Evolutionary conservation across 2,329 filamentous ascomycete species (phyloP), one percentile per base, ranked within the genome.

Genomic region (Thermoascus crustaceus): DNA sequence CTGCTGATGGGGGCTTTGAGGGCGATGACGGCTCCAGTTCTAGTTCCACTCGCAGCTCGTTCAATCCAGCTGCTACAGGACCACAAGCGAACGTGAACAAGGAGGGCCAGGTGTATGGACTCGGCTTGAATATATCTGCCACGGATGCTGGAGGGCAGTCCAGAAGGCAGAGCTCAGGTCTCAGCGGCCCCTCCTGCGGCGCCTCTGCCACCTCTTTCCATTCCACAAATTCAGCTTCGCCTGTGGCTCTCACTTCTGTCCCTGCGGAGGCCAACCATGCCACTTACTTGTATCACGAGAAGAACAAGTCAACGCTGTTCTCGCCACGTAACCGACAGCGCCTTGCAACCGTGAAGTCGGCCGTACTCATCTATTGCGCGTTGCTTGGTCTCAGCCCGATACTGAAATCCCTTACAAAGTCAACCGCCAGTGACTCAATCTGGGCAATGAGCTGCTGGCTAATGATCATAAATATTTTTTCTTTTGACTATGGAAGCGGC

Each of bases 391-490:
- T 98, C 3, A 94, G 85, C 26, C 91, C 91, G 0, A 96, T 98
- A 45, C 77, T 98, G 42, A 95, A 95, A 60, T 95, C 88, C 1
- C 75, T 98, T n/a, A 98, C 91, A 1, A 76, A 76, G 33, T 95
- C 88, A 4, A 96, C 89, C 4, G 89, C 85, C 5, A 83, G 78
- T 37, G 91, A 98, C 69, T 91, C 83, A 27, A 98, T 98, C 57
- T 98, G 91, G 91, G 86, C 91, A 39, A 83, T 98, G 69, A 91
- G 85, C 33, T 88, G 85, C 53, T 91, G 87, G 79, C 73, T 98
- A 29, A 76, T 98, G 43, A 76, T 84, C 51, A 89, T 95, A 63
- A 98, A 98, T 60, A 86, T 96, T 42, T 93, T 94, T 63, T 95
- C 93, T 58, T 96, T 95, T 55, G 91, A 98, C 69, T 98, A 98